Percentiles rank a stretch among this genome's conserved stretches.
Conservation (phyloP, 306 rosid species). For the Pyrus pyrifolia region DNA sequence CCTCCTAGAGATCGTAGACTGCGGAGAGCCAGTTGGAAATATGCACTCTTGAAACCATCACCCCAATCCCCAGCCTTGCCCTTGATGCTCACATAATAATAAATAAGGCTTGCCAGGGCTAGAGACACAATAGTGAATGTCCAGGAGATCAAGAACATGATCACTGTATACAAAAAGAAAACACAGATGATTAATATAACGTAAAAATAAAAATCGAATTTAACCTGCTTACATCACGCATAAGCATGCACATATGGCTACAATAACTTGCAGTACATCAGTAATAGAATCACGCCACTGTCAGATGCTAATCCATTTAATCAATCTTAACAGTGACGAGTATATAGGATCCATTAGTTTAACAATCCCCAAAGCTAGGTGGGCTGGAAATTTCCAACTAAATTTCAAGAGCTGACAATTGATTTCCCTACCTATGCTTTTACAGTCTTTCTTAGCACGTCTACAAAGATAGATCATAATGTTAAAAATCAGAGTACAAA, state of each 20-base stretch:
- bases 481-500: conserved; percentile 1
- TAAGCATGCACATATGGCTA: neutral
- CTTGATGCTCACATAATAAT: conserved; percentile 86
- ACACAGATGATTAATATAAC: conserved; percentile 2
- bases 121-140: conserved; percentile 86
- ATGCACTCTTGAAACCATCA: conserved; percentile 99
- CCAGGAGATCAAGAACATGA: conserved; percentile 99
- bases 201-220: conserved; percentile 11
- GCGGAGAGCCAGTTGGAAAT: conserved; percentile 96
- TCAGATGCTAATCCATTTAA: neutral
- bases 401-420: neutral
- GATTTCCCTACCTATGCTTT: neutral
- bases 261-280: neutral
- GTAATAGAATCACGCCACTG: neutral
- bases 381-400: neutral
- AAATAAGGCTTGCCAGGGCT: conserved; percentile 96
- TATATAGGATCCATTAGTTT: neutral
- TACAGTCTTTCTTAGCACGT: neutral
- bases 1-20: conserved; percentile 99
- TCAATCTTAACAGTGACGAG: neutral
- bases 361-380: neutral
- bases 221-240: neutral
- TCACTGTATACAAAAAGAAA: conserved; percentile 56
- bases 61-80: conserved; percentile 99
- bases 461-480: neutral